Evolutionary conservation across 2,329 filamentous ascomycete species (phyloP).

Genomic region (Verticillium alfalfae): DNA sequence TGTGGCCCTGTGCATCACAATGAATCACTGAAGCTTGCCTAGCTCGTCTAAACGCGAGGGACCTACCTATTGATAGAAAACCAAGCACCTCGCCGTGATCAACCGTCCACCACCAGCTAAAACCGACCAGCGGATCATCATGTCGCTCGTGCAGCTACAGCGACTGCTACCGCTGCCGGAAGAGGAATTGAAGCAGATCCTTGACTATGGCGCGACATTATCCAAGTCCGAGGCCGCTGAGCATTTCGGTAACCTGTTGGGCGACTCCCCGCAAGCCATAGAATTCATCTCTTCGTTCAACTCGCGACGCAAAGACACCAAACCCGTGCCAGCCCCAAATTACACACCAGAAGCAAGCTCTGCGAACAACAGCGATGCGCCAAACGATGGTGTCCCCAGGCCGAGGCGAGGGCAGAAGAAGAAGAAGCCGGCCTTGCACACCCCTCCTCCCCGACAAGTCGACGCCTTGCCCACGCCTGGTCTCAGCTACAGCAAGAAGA

Average conservation of each 20-base stretch:
- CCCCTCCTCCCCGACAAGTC: slow-evolving; percentile 56
- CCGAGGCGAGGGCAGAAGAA: slow-evolving; percentile 45
- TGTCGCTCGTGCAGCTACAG: slow-evolving; percentile 64
- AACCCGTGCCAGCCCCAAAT: slow-evolving; percentile 9
- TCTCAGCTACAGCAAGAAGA: slow-evolving; percentile 68
- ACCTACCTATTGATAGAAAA: neutral
- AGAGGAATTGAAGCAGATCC: slow-evolving; percentile 74
- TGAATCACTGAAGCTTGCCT: neutral
- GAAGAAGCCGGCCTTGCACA: slow-evolving; percentile 56
- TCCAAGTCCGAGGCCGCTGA: slow-evolving; percentile 73
- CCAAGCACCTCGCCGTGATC: neutral
- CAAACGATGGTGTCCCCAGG: slow-evolving; percentile 41
- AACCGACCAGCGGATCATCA: slow-evolving; percentile 16
- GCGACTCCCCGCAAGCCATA: slow-evolving; percentile 71
- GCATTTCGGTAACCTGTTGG: slow-evolving; percentile 83
- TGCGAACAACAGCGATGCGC: neutral
- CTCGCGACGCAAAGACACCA: slow-evolving; percentile 44
- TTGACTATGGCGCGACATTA: slow-evolving; percentile 74
- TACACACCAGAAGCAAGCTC: neutral
- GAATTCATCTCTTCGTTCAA: slow-evolving; percentile 83
- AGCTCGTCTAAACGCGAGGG: too few species aligned
- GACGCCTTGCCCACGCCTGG: slow-evolving; percentile 61
- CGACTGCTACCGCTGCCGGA: slow-evolving; percentile 80
- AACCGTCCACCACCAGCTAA: neutral
- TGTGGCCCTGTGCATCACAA: neutral